Conservation (phyloP, 192 early-diverging fungal genomes). For the Coemansia umbellata region DNA sequence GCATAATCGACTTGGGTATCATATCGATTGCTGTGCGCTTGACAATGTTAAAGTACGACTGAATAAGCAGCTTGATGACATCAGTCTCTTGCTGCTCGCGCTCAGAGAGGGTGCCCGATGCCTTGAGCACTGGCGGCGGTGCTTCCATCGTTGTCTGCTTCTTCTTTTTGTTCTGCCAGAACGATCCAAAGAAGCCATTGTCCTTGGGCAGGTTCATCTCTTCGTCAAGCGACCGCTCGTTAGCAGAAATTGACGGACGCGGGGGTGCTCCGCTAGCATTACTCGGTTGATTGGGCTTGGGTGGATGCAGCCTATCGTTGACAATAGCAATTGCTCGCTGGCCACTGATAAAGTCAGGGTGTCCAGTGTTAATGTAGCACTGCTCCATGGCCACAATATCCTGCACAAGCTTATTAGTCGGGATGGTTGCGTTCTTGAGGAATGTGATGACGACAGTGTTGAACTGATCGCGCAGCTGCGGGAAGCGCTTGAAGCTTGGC, state of each 20-base stretch:
- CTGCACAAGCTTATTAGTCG: constrained; percentile 91
- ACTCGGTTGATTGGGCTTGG: constrained; percentile 53
- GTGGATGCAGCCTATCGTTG: constrained; percentile 75
- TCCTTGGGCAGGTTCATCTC: constrained; percentile 60
- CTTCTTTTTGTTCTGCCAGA: constrained; percentile 89
- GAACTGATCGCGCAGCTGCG: constrained; percentile 86
- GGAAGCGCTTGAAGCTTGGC: constrained; percentile 95
- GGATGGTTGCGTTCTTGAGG: constrained; percentile 84
- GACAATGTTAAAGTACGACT: constrained; percentile 98
- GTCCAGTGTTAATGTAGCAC: constrained; percentile 97
- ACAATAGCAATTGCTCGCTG: constrained; percentile 93
- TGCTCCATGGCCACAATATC: constrained; percentile 93
- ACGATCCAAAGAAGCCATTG: constrained; percentile 94
- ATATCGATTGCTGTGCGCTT: constrained; percentile 96
- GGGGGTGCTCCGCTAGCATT: background rate
- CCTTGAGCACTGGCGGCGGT: constrained; percentile 73
- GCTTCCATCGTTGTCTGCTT: constrained; percentile 65
- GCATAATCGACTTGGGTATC: constrained; percentile 98
- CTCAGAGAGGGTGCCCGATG: constrained; percentile 92
- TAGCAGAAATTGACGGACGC: constrained; percentile 30
- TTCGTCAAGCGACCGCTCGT: constrained; percentile 55
- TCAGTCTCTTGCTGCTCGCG: constrained; percentile 97
- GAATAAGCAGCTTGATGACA: constrained; percentile 96
- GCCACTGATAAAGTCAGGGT: constrained; percentile 98
- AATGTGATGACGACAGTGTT: constrained; percentile 91